Evolutionary conservation across 495 filamentous ascomycete genomes (phyloP).

Genomic region (Hamigera avellanea): DNA sequence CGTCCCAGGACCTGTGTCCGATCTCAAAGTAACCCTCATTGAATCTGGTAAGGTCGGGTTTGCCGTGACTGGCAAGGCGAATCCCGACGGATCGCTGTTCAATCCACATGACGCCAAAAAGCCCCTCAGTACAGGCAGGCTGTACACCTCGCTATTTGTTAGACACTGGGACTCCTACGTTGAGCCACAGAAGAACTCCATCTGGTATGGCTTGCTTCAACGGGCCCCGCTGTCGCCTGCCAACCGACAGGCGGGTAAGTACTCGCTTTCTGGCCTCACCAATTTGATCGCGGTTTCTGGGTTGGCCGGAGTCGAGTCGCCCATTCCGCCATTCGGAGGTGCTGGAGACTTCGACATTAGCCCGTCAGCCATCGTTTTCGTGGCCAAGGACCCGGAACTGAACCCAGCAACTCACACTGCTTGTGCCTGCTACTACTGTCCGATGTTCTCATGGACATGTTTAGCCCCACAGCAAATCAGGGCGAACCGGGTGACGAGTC

Average conservation of each 20-base stretch:
- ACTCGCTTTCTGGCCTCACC: constrained; percentile 33
- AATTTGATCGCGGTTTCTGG: constrained; percentile 36
- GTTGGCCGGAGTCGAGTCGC: constrained; percentile 34
- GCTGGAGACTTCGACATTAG: constrained; percentile 48
- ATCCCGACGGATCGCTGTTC: constrained; percentile 42
- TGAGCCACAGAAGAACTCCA: constrained; percentile 51
- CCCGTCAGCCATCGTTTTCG: constrained; percentile 55
- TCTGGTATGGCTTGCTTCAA: constrained; percentile 61
- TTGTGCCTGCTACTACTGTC: constrained; percentile 49
- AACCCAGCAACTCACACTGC: constrained; percentile 75
- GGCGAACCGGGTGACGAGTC: constrained; percentile 21
- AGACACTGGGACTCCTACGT: constrained; percentile 53
- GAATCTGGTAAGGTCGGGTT: constrained; percentile 56
- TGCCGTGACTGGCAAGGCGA: constrained; percentile 50
- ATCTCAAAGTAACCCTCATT: constrained; percentile 58
- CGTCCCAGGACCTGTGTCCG: constrained; percentile 57
- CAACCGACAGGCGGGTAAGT: constrained; percentile 28
- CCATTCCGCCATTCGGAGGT: constrained; percentile 50
- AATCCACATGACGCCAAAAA: constrained; percentile 44
- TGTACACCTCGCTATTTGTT: constrained; percentile 47
- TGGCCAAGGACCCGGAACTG: constrained; percentile 71
- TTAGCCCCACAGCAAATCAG: constrained; percentile 18
- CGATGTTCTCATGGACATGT: constrained; percentile 47
- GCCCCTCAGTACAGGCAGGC: constrained; percentile 34
- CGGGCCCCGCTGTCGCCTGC: constrained; percentile 27